These are phyloP conservation scores for Dendrothele bispora DNA, from an alignment of 768 basidiomycete genomes.

Conservation along the genomic window DNA sequence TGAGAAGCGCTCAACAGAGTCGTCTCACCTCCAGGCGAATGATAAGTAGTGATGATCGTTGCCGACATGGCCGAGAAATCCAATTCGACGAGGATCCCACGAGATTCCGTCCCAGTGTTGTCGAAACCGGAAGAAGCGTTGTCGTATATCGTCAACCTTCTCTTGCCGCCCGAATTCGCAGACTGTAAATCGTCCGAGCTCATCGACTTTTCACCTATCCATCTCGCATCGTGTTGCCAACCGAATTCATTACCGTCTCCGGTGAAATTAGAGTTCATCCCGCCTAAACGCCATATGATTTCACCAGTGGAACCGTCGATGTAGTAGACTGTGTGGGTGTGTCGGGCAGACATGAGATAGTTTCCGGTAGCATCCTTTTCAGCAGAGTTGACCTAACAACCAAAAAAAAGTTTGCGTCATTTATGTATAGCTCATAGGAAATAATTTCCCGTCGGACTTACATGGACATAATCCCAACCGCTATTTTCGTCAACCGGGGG, in stretches of 20 bases:
- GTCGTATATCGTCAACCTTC: too few species aligned
- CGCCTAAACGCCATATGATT: conserved; percentile 19
- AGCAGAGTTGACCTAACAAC: conserved; percentile 6
- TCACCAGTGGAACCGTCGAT: conserved; percentile 14
- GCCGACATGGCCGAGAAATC: conserved; percentile 7
- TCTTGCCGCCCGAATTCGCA: not conserved
- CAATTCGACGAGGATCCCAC: conserved; percentile 3
- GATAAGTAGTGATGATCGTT: not conserved
- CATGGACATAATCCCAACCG: too few species aligned
- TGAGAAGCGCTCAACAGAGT: too few species aligned
- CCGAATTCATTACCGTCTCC: conserved; percentile 12
- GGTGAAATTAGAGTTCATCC: conserved; percentile 13
- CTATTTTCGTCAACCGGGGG: too few species aligned
- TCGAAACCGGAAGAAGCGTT: too few species aligned
- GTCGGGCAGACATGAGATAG: conserved; percentile 18
- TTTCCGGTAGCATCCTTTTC: conserved; percentile 13
- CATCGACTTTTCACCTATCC: conserved; percentile 10
- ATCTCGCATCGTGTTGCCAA: conserved; percentile 20
- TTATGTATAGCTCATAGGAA: too few species aligned
- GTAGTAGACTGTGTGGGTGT: conserved; percentile 15
- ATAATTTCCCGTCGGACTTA: too few species aligned
- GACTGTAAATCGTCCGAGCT: not conserved
- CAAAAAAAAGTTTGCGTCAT: too few species aligned
- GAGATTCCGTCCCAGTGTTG: too few species aligned
- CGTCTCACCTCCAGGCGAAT: too few species aligned